Base-by-base conservation (phyloP, 2,329 filamentous ascomycete genomes). In the Alternaria angustiovoidea region DNA sequence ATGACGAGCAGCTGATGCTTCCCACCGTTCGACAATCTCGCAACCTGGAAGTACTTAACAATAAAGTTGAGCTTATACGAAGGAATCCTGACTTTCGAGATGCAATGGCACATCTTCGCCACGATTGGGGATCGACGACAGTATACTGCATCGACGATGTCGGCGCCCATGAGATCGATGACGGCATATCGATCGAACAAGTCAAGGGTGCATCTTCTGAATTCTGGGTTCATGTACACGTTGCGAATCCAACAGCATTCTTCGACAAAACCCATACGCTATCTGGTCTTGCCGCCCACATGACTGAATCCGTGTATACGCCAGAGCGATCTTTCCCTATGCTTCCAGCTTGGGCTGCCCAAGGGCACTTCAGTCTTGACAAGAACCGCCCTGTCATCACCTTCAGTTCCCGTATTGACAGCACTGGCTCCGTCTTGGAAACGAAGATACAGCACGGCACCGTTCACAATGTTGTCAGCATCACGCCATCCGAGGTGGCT, bases 201-300 rank as follows among this genome's bases (percentile, higher is more conserved):
- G 85, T 89, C 1, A 78, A 81, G 4, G 80, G 76, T 18, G 77
- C 77, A 62, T 82, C 20, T 74, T 82, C 51, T 24, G 72, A 90
- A 65, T 87, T 86, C 70, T 95, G 92, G 92, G 81, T 94, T 30
- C 91, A 93, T 71, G 79, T 93, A 32, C 92, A 95, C 74, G 85
- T 91, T 42, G 92, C 92, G 14, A 92, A 95, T 70, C 91, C 91
- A 8, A 89, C 90, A 2, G 91, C 92, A 5, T 86, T 87, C 59
- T 87, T 95, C 63, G 69, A 80, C 20, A 86, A 87, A 18, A 81
- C 86, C 22, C 87, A 88, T 38, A 79, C 82, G 8, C 76, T 92
- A 7, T 85, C 86, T 34, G 81, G 85, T 61, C 86, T 87, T 69
- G 88, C 91, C 46, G 84, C 88, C 59, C 81, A 87, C 46, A 83